A percentile compares a stretch with the other conserved stretches of the same genome.
Conservation (phyloP, 2,329 filamentous ascomycete genomes). For the Cercospora berteroae region DNA sequence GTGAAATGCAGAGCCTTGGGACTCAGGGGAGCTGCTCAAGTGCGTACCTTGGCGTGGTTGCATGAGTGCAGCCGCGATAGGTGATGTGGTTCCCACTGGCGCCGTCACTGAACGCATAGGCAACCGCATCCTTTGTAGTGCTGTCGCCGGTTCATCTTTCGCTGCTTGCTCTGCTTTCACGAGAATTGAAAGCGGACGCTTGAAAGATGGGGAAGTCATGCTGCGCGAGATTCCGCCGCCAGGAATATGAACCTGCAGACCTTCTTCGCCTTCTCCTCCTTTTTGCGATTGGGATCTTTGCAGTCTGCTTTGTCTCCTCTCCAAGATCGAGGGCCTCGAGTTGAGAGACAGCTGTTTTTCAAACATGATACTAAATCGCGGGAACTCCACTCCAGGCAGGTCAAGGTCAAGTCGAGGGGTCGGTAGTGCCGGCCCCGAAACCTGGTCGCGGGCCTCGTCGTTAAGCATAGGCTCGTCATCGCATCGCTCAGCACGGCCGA, state of each 20-base stretch:
- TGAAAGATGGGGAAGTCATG: slow-evolving; percentile 23
- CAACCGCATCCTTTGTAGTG: slow-evolving; percentile 22
- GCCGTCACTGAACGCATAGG: slow-evolving; percentile 33
- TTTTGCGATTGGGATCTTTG: slow-evolving; percentile 20
- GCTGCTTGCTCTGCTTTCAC: slow-evolving; percentile 9
- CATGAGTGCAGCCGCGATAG: slow-evolving; percentile 20
- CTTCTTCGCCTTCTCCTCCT: neutral
- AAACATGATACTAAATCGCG: slow-evolving; percentile 95
- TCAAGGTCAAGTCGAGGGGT: slow-evolving; percentile 63
- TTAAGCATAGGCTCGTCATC: slow-evolving; percentile 21
- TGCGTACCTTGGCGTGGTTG: slow-evolving; percentile 17
- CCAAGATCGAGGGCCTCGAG: slow-evolving; percentile 34
- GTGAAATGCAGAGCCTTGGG: slow-evolving; percentile 26
- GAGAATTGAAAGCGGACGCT: slow-evolving; percentile 20
- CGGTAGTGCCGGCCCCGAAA: neutral
- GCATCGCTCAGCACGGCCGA: slow-evolving; percentile 5
- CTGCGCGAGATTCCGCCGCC: slow-evolving; percentile 13
- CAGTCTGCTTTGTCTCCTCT: slow-evolving; percentile 34
- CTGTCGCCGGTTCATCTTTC: slow-evolving; percentile 17
- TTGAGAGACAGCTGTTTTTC: slow-evolving; percentile 61
- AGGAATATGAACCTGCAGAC: slow-evolving; percentile 1
- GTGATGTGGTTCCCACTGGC: slow-evolving; percentile 23
- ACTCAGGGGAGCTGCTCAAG: slow-evolving; percentile 23
- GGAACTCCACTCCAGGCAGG: slow-evolving; percentile 75
- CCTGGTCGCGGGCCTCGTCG: neutral